Percentiles rank a stretch among this genome's conserved stretches.
Conservation (phyloP, 1,284 basidiomycete genomes). For the Rhizoctonia solani region DNA sequence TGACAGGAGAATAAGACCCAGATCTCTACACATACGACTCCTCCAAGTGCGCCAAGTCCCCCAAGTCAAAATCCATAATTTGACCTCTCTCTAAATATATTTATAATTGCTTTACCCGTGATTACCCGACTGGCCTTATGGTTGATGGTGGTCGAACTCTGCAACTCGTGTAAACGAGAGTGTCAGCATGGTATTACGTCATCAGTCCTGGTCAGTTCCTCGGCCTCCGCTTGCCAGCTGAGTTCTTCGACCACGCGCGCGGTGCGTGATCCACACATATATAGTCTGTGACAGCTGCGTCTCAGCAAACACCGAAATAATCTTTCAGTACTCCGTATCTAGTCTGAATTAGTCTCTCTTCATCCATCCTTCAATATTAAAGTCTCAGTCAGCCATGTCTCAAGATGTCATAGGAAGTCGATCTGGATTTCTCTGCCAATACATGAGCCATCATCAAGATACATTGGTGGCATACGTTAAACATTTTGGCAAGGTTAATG, state of each 20-base stretch:
- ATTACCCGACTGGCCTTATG: too few species aligned
- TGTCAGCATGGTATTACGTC: background rate
- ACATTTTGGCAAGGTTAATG: slow-evolving; percentile 57
- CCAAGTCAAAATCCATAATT: slow-evolving; percentile 56
- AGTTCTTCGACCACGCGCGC: too few species aligned
- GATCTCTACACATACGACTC: slow-evolving; percentile 57
- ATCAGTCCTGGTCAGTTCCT: too few species aligned
- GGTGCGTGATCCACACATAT: too few species aligned
- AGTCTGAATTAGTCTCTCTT: too few species aligned
- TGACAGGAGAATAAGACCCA: slow-evolving; percentile 10
- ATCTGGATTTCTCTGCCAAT: slow-evolving; percentile 74
- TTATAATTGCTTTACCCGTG: too few species aligned
- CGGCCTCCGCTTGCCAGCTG: too few species aligned
- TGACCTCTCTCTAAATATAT: background rate
- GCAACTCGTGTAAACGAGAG: too few species aligned
- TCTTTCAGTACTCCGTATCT: too few species aligned
- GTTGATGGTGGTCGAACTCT: too few species aligned
- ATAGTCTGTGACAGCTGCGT: too few species aligned
- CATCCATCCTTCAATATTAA: background rate
- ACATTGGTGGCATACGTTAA: slow-evolving; percentile 53
- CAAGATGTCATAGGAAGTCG: slow-evolving; percentile 70
- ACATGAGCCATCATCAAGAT: slow-evolving; percentile 80
- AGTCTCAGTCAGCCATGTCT: slow-evolving; percentile 39
- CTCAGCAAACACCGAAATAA: too few species aligned
- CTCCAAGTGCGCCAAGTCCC: slow-evolving; percentile 69